Conservation (phyloP, 805 yeast species). For the Wickerhamomyces sydowiorum region DNA sequence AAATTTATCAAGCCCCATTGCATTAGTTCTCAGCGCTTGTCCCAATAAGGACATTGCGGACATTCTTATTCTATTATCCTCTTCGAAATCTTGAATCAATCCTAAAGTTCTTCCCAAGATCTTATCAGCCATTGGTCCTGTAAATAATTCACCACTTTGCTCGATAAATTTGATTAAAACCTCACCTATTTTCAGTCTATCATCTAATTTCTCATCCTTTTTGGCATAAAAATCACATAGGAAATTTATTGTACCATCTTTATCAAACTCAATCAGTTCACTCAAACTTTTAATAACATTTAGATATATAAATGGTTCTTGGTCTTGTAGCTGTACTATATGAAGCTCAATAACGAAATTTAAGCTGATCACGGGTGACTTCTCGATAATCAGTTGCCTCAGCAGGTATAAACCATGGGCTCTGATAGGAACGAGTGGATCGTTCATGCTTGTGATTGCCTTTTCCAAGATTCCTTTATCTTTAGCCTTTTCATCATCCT, state of each 20-base stretch:
- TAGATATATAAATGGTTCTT: slow-evolving; percentile 83
- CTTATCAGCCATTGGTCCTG: slow-evolving; percentile 35
- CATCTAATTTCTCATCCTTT: slow-evolving; percentile 43
- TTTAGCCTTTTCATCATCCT: slow-evolving; percentile 7
- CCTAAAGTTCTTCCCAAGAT: slow-evolving; percentile 40
- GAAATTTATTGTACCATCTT: slow-evolving; percentile 28
- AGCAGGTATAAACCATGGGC: slow-evolving; percentile 78
- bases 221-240: slow-evolving; percentile 35
- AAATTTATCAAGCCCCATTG: slow-evolving; percentile 42
- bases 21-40: slow-evolving; percentile 51
- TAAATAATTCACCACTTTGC: slow-evolving; percentile 39
- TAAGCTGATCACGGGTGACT: slow-evolving; percentile 44
- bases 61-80: slow-evolving; percentile 66
- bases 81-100: slow-evolving; percentile 29
- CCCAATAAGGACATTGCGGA: slow-evolving; percentile 89
- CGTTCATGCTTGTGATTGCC: slow-evolving; percentile 66
- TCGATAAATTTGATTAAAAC: slow-evolving; percentile 59
- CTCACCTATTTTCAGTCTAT: slow-evolving; percentile 77
- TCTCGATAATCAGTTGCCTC: slow-evolving; percentile 44
- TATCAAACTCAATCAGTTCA: slow-evolving; percentile 43
- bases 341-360: slow-evolving; percentile 58
- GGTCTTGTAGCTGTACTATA: slow-evolving; percentile 58
- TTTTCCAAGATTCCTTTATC: slow-evolving; percentile 40
- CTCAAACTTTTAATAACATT: slow-evolving; percentile 79
- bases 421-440: slow-evolving; percentile 75